Evolutionary conservation across 345 rosid genomes (phyloP).

Genomic region (Euphorbia pulcherrima): DNA sequence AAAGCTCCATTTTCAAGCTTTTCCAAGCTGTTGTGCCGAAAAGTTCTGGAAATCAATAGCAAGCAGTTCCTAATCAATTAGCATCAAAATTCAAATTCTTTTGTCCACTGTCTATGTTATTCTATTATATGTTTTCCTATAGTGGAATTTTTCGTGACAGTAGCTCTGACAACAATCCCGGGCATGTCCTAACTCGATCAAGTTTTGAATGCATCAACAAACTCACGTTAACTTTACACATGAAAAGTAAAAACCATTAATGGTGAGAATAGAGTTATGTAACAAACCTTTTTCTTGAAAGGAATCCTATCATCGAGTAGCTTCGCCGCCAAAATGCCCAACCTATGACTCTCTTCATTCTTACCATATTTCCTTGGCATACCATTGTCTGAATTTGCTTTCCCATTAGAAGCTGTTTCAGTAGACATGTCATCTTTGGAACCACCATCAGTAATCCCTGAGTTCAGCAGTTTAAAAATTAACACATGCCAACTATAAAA

Average conservation of each 20-base stretch:
- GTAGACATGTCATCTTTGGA: conserved; percentile 9
- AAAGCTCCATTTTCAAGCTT: too few species aligned
- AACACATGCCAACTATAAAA: not conserved
- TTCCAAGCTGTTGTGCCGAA: too few species aligned
- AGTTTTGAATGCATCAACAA: not conserved
- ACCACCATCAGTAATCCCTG: conserved; percentile 15
- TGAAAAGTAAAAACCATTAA: too few species aligned
- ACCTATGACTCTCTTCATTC: conserved; percentile 15
- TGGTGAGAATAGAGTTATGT: too few species aligned
- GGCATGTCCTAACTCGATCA: not conserved
- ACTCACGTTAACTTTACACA: not conserved
- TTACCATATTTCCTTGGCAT: conserved; percentile 12
- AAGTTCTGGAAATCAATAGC: too few species aligned
- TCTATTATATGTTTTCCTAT: too few species aligned
- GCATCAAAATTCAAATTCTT: too few species aligned
- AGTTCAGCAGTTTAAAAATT: not conserved
- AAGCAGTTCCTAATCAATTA: too few species aligned
- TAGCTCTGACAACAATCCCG: too few species aligned
- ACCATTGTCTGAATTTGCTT: conserved; percentile 20
- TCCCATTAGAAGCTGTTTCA: conserved; percentile 32
- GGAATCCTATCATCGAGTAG: conserved; percentile 48
- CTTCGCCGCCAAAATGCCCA: conserved; percentile 27
- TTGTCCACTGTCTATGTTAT: too few species aligned
- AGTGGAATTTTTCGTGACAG: too few species aligned
- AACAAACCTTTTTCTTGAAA: conserved; percentile 42